Conservation (phyloP, 2,329 filamentous ascomycete genomes). For the Fusarium multiceps region DNA sequence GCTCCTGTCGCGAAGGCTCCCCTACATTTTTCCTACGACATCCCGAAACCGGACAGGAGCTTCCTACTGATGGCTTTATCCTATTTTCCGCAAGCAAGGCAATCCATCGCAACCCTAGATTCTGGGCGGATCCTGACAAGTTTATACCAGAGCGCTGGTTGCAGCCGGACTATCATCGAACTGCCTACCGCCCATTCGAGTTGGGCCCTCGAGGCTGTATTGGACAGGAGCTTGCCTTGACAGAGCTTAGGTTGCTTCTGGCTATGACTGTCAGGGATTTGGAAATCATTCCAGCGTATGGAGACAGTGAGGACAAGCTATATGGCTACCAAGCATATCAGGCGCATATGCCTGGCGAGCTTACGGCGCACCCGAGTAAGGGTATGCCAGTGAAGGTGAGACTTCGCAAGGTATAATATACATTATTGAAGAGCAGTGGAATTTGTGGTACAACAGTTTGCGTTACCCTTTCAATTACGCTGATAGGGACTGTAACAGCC, state of each 20-base stretch:
- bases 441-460: background rate
- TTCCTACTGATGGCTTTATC: slow-evolving; percentile 6
- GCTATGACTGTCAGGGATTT: slow-evolving; percentile 2
- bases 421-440: background rate
- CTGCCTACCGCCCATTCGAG: slow-evolving; percentile 7
- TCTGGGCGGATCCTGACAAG: background rate
- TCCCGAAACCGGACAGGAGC: background rate
- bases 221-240: slow-evolving; percentile 13
- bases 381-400: background rate
- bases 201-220: background rate
- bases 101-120: background rate
- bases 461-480: too few relatives aligned
- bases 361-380: slow-evolving; percentile 8
- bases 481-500: too few relatives aligned
- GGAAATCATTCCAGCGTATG: slow-evolving; percentile 1
- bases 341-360: background rate
- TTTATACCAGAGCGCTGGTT: slow-evolving; percentile 7
- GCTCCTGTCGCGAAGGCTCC: background rate
- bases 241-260: background rate
- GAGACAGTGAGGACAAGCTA: background rate
- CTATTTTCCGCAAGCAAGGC: slow-evolving; percentile 8
- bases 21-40: background rate
- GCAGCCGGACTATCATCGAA: background rate
- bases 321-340: background rate
- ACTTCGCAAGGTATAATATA: background rate